Conservation (phyloP, 768 basidiomycete genomes). For the Filobasidium floriforme region DNA sequence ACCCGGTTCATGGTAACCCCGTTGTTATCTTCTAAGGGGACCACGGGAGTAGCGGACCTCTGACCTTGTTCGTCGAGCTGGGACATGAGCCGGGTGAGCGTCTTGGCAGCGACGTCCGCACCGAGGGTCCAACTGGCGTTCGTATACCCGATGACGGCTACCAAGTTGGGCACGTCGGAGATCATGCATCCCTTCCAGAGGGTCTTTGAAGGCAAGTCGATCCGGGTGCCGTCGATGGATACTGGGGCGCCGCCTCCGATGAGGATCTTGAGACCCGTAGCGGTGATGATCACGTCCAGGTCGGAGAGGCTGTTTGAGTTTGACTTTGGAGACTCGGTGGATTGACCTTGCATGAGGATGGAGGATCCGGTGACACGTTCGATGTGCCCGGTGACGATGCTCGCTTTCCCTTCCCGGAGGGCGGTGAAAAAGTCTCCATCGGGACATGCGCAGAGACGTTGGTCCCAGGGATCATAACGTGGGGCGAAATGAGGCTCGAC, state of each 20-base stretch:
- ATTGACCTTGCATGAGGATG: constrained; percentile 7
- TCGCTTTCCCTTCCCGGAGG: constrained; percentile 17
- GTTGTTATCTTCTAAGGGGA: neutral
- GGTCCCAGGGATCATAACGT: constrained; percentile 24
- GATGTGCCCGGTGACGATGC: constrained; percentile 27
- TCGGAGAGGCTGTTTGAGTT: too few species aligned
- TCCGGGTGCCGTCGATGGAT: constrained; percentile 14
- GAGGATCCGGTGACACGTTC: constrained; percentile 8
- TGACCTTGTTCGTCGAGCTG: neutral
- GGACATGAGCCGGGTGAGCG: constrained; percentile 10
- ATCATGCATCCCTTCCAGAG: constrained; percentile 25
- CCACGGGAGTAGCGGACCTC: constrained; percentile 3
- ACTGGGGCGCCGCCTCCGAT: constrained; percentile 20
- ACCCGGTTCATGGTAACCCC: constrained; percentile 2
- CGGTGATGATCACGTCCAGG: constrained; percentile 28
- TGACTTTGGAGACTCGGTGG: constrained; percentile 17
- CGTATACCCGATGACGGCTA: constrained; percentile 24
- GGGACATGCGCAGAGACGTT: constrained; percentile 23
- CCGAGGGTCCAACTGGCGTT: constrained; percentile 26
- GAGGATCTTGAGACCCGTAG: constrained; percentile 22
- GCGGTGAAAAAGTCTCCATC: constrained; percentile 26
- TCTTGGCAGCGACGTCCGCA: constrained; percentile 20
- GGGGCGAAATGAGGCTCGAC: constrained; percentile 26
- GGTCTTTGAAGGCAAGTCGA: constrained; percentile 6
- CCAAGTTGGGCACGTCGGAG: constrained; percentile 23